phyloP scores from a whole-genome alignment of 2,329 filamentous ascomycete genomes.

The Fusarium clavum region DNA sequence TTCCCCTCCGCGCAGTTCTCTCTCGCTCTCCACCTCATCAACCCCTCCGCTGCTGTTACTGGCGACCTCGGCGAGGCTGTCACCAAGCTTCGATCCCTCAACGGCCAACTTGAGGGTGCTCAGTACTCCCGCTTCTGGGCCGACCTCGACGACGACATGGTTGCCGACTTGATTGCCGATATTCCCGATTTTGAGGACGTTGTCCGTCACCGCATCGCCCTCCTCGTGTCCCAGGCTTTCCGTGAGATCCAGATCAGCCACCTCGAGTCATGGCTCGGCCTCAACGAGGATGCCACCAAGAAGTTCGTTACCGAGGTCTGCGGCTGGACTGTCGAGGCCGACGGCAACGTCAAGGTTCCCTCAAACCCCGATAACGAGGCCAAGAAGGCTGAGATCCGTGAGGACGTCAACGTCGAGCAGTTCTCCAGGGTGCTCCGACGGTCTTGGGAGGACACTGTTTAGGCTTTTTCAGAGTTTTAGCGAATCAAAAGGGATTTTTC shows the following conservation, averaged over 20 bases:
- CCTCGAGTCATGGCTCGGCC: slow-evolving; percentile 80
- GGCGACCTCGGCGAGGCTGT: slow-evolving; percentile 90
- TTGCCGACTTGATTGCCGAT: slow-evolving; percentile 94
- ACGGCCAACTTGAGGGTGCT: slow-evolving; percentile 87
- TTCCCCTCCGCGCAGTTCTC: slow-evolving; percentile 97
- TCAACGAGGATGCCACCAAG: slow-evolving; percentile 73
- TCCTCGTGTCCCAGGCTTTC: slow-evolving; percentile 84
- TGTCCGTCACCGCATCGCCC: slow-evolving; percentile 89
- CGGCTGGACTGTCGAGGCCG: slow-evolving; percentile 83
- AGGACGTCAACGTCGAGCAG: slow-evolving; percentile 93
- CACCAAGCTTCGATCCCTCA: slow-evolving; percentile 84
- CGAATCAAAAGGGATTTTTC: slow-evolving; percentile 34
- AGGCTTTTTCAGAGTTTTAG: slow-evolving; percentile 33
- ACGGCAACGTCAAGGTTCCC: slow-evolving; percentile 77
- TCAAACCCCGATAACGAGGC: slow-evolving; percentile 98
- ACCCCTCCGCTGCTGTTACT: slow-evolving; percentile 74
- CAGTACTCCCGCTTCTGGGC: slow-evolving; percentile 95
- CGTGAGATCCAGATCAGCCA: slow-evolving; percentile 76
- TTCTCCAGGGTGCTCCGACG: slow-evolving; percentile 83
- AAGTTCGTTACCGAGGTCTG: slow-evolving; percentile 88
- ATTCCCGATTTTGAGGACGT: slow-evolving; percentile 95
- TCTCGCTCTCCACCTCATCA: slow-evolving; percentile 92
- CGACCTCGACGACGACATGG: slow-evolving; percentile 93
- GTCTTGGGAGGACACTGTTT: slow-evolving; percentile 79
- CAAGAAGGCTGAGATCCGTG: slow-evolving; percentile 92